Conservation (phyloP, 1,284 basidiomycete genomes). For the Melampsora abietis-canadensis region DNA sequence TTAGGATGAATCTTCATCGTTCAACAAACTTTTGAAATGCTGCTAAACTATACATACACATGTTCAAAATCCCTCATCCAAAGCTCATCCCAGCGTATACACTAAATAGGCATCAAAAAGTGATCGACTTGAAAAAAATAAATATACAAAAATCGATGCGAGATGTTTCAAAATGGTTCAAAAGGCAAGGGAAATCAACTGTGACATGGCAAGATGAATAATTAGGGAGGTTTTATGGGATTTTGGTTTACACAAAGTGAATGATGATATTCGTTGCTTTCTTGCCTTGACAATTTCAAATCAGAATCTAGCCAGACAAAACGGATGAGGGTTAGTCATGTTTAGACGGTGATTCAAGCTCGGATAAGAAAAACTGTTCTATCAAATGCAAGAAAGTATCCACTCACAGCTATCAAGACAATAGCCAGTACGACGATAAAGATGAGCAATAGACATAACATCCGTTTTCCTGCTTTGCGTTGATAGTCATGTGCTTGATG, state of each 20-base stretch:
- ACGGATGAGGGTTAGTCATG: not conserved
- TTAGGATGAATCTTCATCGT: too few species aligned
- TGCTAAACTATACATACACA: constrained; percentile 2
- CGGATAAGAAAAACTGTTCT: not conserved
- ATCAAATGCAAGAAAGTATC: not conserved
- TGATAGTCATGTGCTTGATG: constrained; percentile 90
- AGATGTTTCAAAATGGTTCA: not conserved
- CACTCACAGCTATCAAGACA: constrained; percentile 82
- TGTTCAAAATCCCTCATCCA: constrained; percentile 1
- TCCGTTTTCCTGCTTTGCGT: constrained; percentile 82
- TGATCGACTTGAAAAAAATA: not conserved
- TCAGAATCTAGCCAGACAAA: not conserved
- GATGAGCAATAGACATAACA: constrained; percentile 83
- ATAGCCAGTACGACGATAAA: constrained; percentile 76
- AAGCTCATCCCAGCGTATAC: not conserved
- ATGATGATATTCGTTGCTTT: not conserved
- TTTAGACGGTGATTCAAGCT: not conserved
- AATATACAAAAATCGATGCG: too few species aligned
- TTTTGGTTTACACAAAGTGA: not conserved
- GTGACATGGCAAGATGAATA: constrained; percentile 2
- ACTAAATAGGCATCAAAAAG: not conserved
- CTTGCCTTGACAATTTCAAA: not conserved
- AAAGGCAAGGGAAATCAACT: not conserved
- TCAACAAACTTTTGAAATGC: not conserved
- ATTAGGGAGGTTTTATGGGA: not conserved